phyloP scores from a whole-genome alignment of 345 rosid genomes.

The Citrus unshiu region DNA sequence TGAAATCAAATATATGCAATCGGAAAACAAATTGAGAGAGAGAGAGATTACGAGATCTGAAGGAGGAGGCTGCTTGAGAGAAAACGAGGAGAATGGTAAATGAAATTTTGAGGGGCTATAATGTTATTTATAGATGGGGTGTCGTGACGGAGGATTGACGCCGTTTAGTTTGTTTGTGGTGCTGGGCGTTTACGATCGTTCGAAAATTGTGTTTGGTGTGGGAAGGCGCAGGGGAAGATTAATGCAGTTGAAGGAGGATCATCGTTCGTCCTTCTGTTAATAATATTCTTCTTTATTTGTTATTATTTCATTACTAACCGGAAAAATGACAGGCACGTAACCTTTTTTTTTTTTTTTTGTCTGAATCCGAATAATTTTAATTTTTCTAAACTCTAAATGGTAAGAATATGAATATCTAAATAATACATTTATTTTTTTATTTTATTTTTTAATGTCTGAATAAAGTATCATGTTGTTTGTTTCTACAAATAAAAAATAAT shows the following conservation, averaged over 20 bases:
- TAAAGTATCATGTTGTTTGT: no score
- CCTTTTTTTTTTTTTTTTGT: no score
- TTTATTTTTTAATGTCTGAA: no score
- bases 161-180: not conserved
- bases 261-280: no score
- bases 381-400: no score
- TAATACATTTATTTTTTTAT: no score
- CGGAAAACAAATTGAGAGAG: not conserved
- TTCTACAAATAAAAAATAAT: no score
- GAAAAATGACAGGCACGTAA: no score
- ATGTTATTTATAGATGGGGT: not conserved
- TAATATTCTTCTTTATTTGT: no score
- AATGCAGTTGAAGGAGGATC: not conserved
- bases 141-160: not conserved
- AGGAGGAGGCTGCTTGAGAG: conserved; percentile 3
- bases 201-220: not conserved
- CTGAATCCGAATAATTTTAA: no score
- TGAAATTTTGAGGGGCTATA: fast-evolving
- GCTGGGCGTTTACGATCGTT: not conserved
- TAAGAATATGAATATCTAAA: no score
- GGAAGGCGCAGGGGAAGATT: not conserved
- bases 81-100: not conserved
- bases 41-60: conserved; percentile 16
- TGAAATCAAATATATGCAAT: not conserved
- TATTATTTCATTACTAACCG: no score